Base-by-base conservation (phyloP, 495 filamentous ascomycete species). In the Aspergillus egyptiacus region DNA sequence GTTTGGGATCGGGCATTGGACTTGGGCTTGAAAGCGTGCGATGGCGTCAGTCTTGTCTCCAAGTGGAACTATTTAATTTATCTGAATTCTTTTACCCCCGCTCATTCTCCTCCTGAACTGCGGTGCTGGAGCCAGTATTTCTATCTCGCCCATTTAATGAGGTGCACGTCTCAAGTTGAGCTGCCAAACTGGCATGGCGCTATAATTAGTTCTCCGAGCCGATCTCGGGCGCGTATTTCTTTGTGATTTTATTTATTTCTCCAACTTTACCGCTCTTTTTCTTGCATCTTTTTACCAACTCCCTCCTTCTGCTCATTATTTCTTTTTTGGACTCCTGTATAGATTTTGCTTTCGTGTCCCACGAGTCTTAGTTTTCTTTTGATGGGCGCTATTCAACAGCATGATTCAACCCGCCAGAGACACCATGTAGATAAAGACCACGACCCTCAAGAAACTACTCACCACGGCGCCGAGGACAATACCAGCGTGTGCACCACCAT, bases 391-490 rank as follows among this genome's bases (percentile, higher is more conserved):
- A 50, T 30, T 48, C 45, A 36, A 20, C 43, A 40, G n/a, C 22
- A 51, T 56, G 45, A 43, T 6, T 19, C 36, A 10, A 17, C 3
- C 19, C 23, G 31, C 22, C 42, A 14, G 18, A 40, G 24, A 45
- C 22, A 53, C 38, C 25, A 56, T 56, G 50, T 59, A 59, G 50
- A 59, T 45, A n/a, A n/a, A n/a, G n/a, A 6, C 18, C 27, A 30
- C 36, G 17, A 42, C 32, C 19, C 24, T 36, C 7, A 34, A 25
- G 1, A 27, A 6, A 2, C 7, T n/a, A n/a, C n/a, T n/a, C n/a
- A n/a, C n/a, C n/a, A n/a, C n/a, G n/a, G n/a, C 24, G 56, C 61
- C 14, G 54, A 33, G 22, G 57, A 66, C 20, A 15, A 50, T 9
- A 35, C 35, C 14, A 62, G 55, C 24, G 46, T 58, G 1, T 53